Percentiles rank a stretch among this genome's conserved stretches.
Evolutionary conservation across 2,329 filamentous ascomycete species (phyloP).

Genomic region (Calycina marina): DNA sequence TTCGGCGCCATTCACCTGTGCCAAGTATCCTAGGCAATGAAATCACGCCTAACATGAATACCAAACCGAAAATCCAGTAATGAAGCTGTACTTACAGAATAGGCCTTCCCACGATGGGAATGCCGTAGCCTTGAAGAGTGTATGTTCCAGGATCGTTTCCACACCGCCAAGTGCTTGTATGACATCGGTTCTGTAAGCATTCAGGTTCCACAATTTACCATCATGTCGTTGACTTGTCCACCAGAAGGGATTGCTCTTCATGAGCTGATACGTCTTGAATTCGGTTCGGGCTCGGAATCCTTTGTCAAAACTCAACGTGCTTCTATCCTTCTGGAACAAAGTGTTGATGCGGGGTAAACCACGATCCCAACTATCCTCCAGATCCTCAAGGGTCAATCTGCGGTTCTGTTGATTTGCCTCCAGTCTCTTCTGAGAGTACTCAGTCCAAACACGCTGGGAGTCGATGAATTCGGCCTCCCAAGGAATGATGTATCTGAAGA

Average conservation of each 20-base stretch:
- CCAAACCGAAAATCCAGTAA: too few species aligned
- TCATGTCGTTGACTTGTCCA: conserved; percentile 98
- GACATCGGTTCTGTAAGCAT: conserved; percentile 89
- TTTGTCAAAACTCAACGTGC: conserved; percentile 95
- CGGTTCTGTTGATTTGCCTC: conserved; percentile 97
- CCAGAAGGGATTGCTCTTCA: conserved; percentile 99
- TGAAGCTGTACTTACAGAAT: conserved; percentile 84
- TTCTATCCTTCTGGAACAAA: conserved; percentile 95
- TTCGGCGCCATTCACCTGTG: too few species aligned
- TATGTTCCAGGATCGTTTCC: conserved; percentile 94
- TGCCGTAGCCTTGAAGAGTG: conserved; percentile 88
- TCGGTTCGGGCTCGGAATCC: conserved; percentile 90
- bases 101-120: conserved; percentile 96
- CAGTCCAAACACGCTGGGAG: conserved; percentile 96
- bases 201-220: conserved; percentile 94
- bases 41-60: too few species aligned
- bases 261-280: conserved; percentile 96
- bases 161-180: conserved; percentile 88
- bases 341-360: conserved; percentile 97
- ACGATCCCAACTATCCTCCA: conserved; percentile 97
- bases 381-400: conserved; percentile 81
- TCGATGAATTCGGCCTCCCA: conserved; percentile 99
- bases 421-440: conserved; percentile 94
- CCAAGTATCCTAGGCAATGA: too few species aligned
- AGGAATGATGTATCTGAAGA: conserved; percentile 97